phyloP scores from a whole-genome alignment of 2,329 filamentous ascomycete genomes.

The Ophiostoma ulmi region DNA sequence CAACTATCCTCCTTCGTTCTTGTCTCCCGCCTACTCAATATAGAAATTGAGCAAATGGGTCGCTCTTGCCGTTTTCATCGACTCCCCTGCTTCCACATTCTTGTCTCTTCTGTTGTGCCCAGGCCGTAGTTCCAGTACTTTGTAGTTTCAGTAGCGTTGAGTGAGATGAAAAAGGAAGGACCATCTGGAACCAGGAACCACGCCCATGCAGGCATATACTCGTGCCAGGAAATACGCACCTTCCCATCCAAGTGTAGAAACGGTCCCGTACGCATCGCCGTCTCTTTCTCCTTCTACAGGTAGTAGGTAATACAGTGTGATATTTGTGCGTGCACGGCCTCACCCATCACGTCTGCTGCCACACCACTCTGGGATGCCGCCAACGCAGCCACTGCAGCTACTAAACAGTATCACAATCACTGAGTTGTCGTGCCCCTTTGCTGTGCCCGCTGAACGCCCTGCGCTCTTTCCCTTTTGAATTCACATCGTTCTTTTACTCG shows the following conservation, averaged over 20 bases:
- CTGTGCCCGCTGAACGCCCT: background rate
- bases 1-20: background rate
- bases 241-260: background rate
- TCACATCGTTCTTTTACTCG: slow-evolving; percentile 11
- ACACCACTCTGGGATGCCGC: background rate
- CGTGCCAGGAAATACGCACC: slow-evolving; percentile 12
- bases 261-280: background rate
- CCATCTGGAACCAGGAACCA: no score
- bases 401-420: background rate
- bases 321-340: background rate
- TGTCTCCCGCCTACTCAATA: no score
- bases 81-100: background rate
- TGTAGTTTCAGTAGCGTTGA: background rate
- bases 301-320: background rate
- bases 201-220: background rate
- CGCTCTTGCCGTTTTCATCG: background rate
- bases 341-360: slow-evolving; percentile 2
- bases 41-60: background rate
- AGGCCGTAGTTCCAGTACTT: no score
- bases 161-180: background rate
- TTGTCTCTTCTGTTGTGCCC: background rate
- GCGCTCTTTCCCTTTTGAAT: background rate
- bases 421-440: slow-evolving; percentile 2
- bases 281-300: background rate
- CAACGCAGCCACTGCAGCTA: background rate